These are phyloP conservation scores for Rusavskia elegans DNA, from an alignment of 495 filamentous ascomycete genomes.

Conservation along the genomic window DNA sequence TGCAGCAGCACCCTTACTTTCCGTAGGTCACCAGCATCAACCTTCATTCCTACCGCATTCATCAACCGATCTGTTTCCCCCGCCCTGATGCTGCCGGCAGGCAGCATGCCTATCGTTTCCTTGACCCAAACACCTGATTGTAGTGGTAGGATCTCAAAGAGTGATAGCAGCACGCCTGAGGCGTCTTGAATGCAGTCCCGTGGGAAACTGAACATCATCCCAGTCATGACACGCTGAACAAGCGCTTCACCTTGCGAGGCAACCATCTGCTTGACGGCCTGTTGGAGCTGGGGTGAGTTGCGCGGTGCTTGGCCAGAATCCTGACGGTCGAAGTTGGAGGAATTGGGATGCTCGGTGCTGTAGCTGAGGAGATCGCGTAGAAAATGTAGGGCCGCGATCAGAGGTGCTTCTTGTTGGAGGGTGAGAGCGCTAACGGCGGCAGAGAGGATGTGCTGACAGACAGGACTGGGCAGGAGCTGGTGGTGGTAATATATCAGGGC, in stretches of 20 bases:
- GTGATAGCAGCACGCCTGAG: slow-evolving; percentile 70
- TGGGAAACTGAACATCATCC: slow-evolving; percentile 98
- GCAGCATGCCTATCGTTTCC: slow-evolving; percentile 66
- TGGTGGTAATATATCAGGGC: slow-evolving; percentile 83
- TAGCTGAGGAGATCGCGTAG: slow-evolving; percentile 86
- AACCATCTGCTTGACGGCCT: slow-evolving; percentile 57
- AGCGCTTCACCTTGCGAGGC: slow-evolving; percentile 58
- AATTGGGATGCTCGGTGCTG: slow-evolving; percentile 58
- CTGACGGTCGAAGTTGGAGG: slow-evolving; percentile 45
- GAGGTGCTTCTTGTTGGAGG: slow-evolving; percentile 76
- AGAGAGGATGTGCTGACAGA: slow-evolving; percentile 70
- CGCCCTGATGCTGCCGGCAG: slow-evolving; percentile 58
- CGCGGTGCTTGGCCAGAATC: slow-evolving; percentile 16
- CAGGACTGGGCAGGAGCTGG: slow-evolving; percentile 55
- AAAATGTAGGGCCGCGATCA: slow-evolving; percentile 84
- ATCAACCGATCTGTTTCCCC: slow-evolving; percentile 48
- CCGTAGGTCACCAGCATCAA: slow-evolving; percentile 55
- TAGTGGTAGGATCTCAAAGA: slow-evolving; percentile 75
- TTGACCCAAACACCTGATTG: slow-evolving; percentile 68
- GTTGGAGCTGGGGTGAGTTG: slow-evolving; percentile 47
- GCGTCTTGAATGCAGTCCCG: slow-evolving; percentile 88
- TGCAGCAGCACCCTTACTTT: slow-evolving; percentile 76
- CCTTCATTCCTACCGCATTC: slow-evolving; percentile 45
- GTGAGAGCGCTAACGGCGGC: slow-evolving; percentile 73
- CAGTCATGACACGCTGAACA: slow-evolving; percentile 72